Evolutionary conservation across 2,329 filamentous ascomycete genomes (phyloP).

Genomic region (Huntiella decipiens): DNA sequence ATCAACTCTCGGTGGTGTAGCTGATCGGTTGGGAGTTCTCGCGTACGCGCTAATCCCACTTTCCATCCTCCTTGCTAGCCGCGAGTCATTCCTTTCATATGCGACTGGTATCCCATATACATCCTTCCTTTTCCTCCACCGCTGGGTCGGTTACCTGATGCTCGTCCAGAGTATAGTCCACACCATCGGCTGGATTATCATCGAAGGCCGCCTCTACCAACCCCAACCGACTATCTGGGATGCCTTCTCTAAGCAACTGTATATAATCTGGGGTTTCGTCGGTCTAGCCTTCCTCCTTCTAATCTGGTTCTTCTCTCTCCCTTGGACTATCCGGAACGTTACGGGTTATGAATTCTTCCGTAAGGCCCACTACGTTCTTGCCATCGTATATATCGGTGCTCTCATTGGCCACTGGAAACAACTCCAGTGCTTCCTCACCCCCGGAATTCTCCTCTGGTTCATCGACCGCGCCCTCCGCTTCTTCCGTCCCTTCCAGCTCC

Average conservation of each 20-base stretch:
- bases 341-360: constrained; percentile 66
- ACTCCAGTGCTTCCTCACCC: constrained; percentile 49
- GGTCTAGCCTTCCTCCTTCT: constrained; percentile 45
- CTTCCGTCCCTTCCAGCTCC: constrained; percentile 38
- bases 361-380: constrained; percentile 54
- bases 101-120: constrained; percentile 59
- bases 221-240: constrained; percentile 44
- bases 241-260: constrained; percentile 41
- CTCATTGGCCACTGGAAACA: constrained; percentile 58
- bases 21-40: constrained; percentile 49
- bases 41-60: constrained; percentile 59
- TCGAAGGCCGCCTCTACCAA: constrained; percentile 49
- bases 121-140: constrained; percentile 59
- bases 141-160: constrained; percentile 58
- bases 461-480: constrained; percentile 43
- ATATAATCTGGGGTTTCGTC: constrained; percentile 56
- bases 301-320: constrained; percentile 38
- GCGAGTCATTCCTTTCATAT: constrained; percentile 50
- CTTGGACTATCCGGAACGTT: constrained; percentile 32
- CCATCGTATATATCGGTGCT: constrained; percentile 55
- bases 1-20: constrained; percentile 45
- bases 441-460: constrained; percentile 44
- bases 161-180: constrained; percentile 48
- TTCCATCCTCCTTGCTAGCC: constrained; percentile 44
- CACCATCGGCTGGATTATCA: constrained; percentile 50